Evolutionary conservation across 1,284 basidiomycete genomes (phyloP).

Genomic region (Stygiomarasmius scandens): DNA sequence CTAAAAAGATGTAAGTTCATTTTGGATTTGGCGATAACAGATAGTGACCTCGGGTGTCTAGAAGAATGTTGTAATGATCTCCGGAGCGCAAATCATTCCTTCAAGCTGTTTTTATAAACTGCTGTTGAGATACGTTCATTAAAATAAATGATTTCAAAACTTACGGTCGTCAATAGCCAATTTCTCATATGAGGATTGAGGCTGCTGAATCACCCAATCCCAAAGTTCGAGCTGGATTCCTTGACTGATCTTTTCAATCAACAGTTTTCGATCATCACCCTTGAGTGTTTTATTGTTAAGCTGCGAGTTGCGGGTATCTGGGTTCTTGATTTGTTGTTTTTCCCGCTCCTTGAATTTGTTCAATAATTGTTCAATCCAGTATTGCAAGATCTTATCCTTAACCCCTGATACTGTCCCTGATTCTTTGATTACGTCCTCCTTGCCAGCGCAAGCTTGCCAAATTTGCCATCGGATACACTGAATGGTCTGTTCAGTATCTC

Average conservation of each 20-base stretch:
- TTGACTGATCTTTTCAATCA: neutral
- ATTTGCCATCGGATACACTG: conserved; percentile 20
- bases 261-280: neutral
- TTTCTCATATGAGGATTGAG: conserved; percentile 10
- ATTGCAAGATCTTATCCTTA: conserved; percentile 29
- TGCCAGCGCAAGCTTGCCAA: conserved; percentile 20
- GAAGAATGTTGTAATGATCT: conserved; percentile 4
- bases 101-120: neutral
- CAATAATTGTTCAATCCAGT: conserved; percentile 29
- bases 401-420: conserved; percentile 25
- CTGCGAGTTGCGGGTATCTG: neutral
- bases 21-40: neutral
- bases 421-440: conserved; percentile 12
- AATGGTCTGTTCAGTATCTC: conserved; percentile 14
- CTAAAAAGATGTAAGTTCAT: conserved; percentile 2
- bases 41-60: neutral
- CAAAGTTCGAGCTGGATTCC: conserved; percentile 13
- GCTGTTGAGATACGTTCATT: neutral
- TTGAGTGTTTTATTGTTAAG: neutral
- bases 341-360: conserved; percentile 17
- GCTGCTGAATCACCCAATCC: conserved; percentile 22
- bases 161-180: conserved; percentile 20
- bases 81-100: conserved; percentile 12
- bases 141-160: neutral
- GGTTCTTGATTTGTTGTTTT: neutral